Percentiles rank a stretch among this genome's conserved stretches.
Conservation (phyloP, 2,329 filamentous ascomycete genomes). For the Diaporthe vaccinii region DNA sequence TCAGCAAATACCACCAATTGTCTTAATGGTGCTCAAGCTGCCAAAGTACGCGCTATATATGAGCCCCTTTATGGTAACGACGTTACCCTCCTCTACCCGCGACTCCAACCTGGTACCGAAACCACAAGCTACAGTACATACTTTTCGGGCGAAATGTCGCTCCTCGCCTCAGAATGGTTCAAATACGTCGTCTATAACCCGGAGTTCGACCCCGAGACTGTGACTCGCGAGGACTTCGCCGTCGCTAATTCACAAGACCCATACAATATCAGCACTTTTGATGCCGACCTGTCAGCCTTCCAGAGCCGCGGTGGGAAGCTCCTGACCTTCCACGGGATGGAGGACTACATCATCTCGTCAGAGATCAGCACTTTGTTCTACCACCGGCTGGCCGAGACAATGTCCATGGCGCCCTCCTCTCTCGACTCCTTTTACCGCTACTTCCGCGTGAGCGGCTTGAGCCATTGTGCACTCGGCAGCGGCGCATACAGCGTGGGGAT, state of each 20-base stretch:
- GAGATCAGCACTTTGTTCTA: constrained; percentile 62
- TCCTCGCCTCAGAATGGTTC: constrained; percentile 59
- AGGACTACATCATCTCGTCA: constrained; percentile 58
- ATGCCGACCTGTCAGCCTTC: constrained; percentile 54
- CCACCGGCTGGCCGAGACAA: constrained; percentile 54
- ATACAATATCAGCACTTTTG: constrained; percentile 43
- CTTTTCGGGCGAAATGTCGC: background rate
- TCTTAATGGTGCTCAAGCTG: background rate
- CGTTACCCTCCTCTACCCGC: constrained; percentile 48
- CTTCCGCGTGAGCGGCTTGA: constrained; percentile 66
- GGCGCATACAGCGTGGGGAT: constrained; percentile 52
- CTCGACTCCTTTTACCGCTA: constrained; percentile 61
- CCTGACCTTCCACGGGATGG: constrained; percentile 58
- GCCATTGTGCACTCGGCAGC: constrained; percentile 61
- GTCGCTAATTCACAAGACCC: constrained; percentile 41
- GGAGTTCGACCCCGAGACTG: constrained; percentile 54
- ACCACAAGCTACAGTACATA: constrained; percentile 38
- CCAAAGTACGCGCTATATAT: constrained; percentile 12
- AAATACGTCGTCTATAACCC: constrained; percentile 60
- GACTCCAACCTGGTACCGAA: constrained; percentile 63
- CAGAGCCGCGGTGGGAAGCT: constrained; percentile 57
- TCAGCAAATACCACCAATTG: background rate
- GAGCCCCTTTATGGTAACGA: background rate
- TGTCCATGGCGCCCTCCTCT: constrained; percentile 40
- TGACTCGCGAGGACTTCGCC: constrained; percentile 54